Percentiles rank a stretch among this genome's conserved stretches.
phyloP scores from a whole-genome alignment of 305 asterid genomes.

The Striga hermonthica region DNA sequence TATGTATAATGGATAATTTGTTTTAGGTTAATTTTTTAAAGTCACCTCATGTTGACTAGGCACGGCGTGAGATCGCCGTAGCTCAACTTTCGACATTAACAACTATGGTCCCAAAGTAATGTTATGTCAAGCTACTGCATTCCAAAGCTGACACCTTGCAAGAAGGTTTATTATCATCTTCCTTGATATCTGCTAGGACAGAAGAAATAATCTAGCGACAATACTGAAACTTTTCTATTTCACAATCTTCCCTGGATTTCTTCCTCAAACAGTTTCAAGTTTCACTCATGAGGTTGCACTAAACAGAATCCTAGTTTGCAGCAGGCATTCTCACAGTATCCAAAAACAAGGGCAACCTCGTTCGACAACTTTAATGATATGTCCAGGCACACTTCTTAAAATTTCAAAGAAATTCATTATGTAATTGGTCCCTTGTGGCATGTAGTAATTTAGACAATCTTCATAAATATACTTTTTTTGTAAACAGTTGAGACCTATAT shows the following conservation, averaged over 20 bases:
- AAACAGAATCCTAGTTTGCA: neutral
- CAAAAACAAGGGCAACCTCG: slow-evolving; percentile 5
- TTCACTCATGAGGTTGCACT: slow-evolving; percentile 4
- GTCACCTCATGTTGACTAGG: too few species aligned
- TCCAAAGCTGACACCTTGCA: neutral
- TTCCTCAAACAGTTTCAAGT: neutral
- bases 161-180: neutral
- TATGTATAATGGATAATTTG: too few species aligned
- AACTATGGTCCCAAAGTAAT: neutral
- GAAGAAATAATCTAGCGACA: neutral
- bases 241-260: neutral
- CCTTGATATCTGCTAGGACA: slow-evolving; percentile 1
- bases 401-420: neutral
- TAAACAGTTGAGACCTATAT: neutral
- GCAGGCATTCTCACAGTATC: slow-evolving; percentile 13
- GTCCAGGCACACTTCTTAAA: neutral
- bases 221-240: slow-evolving; percentile 7
- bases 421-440: too few species aligned
- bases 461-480: neutral
- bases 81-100: too few species aligned
- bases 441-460: neutral
- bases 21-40: too few species aligned
- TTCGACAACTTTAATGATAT: neutral
- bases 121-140: neutral
- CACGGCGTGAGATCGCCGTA: too few species aligned